Conservation (phyloP, 495 filamentous ascomycete genomes). For the Acidomyces sp. region DNA sequence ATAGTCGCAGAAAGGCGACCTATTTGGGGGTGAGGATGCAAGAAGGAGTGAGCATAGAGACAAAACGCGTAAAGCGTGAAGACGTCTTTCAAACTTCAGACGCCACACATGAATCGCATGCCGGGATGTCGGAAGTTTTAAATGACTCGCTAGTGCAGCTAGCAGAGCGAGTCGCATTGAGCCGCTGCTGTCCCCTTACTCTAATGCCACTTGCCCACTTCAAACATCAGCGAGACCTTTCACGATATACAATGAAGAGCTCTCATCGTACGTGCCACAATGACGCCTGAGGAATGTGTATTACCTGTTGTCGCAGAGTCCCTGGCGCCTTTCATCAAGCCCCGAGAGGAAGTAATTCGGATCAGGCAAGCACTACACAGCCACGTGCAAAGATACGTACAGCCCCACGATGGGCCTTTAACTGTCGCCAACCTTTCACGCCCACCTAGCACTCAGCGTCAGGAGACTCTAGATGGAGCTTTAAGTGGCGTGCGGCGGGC, state of each 20-base stretch:
- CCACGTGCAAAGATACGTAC: constrained; percentile 16
- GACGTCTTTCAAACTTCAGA: too few relatives aligned
- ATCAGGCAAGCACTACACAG: constrained; percentile 19
- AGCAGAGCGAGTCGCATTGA: too few relatives aligned
- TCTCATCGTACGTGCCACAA: too few relatives aligned
- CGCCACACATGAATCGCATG: too few relatives aligned
- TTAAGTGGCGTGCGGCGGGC: constrained; percentile 12
- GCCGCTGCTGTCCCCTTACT: too few relatives aligned
- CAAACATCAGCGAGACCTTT: too few relatives aligned
- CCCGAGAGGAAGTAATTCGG: constrained; percentile 19
- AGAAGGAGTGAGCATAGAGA: neutral
- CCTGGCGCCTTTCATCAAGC: constrained; percentile 22
- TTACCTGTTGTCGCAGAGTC: constrained; percentile 22
- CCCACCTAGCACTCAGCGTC: neutral
- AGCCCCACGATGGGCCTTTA: neutral
- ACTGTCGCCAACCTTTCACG: constrained; percentile 5
- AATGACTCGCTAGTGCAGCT: too few relatives aligned
- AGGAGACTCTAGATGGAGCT: constrained; percentile 1
- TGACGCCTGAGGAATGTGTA: constrained; percentile 12
- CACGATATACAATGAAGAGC: too few relatives aligned
- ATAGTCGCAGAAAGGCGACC: constrained; percentile 5
- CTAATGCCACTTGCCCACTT: too few relatives aligned
- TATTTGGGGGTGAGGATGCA: neutral
- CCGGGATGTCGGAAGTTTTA: too few relatives aligned
- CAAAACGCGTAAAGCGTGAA: too few relatives aligned